These are phyloP conservation scores for Hypoxylon sp. DNA, from an alignment of 2,329 filamentous ascomycete genomes.

Conservation along the genomic window DNA sequence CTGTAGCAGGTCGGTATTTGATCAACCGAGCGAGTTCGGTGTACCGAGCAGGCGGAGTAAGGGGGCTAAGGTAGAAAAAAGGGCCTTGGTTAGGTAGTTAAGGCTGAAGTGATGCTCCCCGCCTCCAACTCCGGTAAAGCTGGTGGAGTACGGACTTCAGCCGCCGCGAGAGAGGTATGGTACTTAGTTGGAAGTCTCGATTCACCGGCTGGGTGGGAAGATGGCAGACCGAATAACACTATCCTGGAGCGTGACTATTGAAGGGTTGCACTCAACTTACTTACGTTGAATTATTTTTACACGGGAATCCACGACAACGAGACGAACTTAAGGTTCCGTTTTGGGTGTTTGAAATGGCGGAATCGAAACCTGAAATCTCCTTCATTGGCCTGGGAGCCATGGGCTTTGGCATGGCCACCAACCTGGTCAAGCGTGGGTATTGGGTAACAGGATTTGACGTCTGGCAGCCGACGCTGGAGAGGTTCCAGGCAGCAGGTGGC, in stretches of 20 bases:
- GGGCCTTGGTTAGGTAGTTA: slow-evolving; percentile 14
- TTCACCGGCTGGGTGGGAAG: slow-evolving; percentile 16
- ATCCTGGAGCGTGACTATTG: slow-evolving; percentile 1
- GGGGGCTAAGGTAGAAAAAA: not conserved
- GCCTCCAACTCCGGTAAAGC: slow-evolving; percentile 34
- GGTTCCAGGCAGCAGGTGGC: slow-evolving; percentile 73
- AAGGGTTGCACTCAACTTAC: not conserved
- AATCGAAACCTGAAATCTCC: slow-evolving; percentile 60
- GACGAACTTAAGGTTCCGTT: not conserved
- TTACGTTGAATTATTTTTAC: not conserved
- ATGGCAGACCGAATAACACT: slow-evolving; percentile 2
- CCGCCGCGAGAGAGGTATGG: slow-evolving; percentile 12
- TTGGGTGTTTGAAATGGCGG: slow-evolving; percentile 29
- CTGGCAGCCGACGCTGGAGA: slow-evolving; percentile 73
- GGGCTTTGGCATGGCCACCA: slow-evolving; percentile 85
- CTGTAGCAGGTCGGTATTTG: slow-evolving; percentile 11
- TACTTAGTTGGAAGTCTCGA: slow-evolving; percentile 7
- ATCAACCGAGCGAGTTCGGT: slow-evolving; percentile 31
- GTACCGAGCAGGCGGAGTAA: slow-evolving; percentile 7
- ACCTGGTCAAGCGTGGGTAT: slow-evolving; percentile 76
- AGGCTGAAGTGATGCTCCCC: slow-evolving; percentile 26
- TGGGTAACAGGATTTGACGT: slow-evolving; percentile 78
- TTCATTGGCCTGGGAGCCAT: slow-evolving; percentile 85
- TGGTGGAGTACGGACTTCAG: slow-evolving; percentile 30
- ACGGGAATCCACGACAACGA: not conserved